Conservation (phyloP, 129 eudicot species). For the Flaveria brownii region DNA sequence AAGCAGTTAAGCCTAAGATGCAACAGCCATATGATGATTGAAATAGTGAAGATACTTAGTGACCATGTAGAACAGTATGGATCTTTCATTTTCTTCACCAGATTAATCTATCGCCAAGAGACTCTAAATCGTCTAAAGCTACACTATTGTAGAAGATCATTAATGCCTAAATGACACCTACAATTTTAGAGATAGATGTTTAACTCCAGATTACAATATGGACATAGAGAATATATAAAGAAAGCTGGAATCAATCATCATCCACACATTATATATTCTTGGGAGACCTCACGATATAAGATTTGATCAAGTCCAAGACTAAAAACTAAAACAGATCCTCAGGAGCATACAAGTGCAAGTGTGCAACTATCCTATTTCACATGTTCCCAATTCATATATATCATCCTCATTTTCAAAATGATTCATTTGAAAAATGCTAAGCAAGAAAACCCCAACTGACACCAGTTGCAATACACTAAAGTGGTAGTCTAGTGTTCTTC, state of each 20-base stretch:
- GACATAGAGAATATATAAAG: not conserved
- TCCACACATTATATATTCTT: no score
- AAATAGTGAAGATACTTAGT: not conserved
- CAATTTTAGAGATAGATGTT: not conserved
- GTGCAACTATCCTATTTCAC: no score
- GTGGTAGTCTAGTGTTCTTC: no score
- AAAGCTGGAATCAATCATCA: not conserved
- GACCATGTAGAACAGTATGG: constrained; percentile 1
- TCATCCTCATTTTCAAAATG: no score
- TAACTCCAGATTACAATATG: not conserved
- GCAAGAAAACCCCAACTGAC: no score
- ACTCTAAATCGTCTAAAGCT: not conserved
- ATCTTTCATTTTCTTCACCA: not conserved
- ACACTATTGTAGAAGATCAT: not conserved
- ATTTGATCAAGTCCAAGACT: no score
- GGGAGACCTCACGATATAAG: no score
- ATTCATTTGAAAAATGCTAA: no score
- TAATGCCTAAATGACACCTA: not conserved
- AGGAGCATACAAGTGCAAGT: no score
- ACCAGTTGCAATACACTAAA: no score
- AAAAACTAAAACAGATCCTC: no score
- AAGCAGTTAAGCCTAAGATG: not conserved
- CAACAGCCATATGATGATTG: not conserved
- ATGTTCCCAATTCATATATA: no score
- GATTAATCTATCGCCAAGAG: not conserved